These are phyloP conservation scores for Sarocladiaceae sp. DNA, from an alignment of 2,329 filamentous ascomycete genomes.

Conservation along the genomic window DNA sequence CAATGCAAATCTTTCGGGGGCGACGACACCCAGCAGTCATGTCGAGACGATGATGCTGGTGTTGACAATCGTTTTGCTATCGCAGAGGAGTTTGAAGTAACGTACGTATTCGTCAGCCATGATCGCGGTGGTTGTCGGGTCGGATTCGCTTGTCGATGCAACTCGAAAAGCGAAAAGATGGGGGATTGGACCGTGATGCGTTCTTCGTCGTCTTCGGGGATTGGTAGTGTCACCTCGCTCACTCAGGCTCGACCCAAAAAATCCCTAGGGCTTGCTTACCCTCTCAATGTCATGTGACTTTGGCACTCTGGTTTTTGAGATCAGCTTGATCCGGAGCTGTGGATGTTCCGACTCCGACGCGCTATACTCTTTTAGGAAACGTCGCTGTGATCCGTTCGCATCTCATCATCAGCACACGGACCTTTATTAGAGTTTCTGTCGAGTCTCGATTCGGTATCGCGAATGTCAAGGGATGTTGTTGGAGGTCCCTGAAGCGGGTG, in stretches of 20 bases:
- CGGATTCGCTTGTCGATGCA: conserved; percentile 41
- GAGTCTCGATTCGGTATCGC: conserved; percentile 3
- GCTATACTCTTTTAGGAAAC: not conserved
- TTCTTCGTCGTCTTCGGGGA: conserved; percentile 6
- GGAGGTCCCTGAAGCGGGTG: no score
- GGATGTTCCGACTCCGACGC: no score
- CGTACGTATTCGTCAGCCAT: conserved; percentile 94
- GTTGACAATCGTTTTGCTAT: not conserved
- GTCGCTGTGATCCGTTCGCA: not conserved
- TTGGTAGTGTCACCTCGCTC: conserved; percentile 4
- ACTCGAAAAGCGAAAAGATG: conserved; percentile 39
- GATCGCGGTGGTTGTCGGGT: conserved; percentile 43
- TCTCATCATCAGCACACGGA: not conserved
- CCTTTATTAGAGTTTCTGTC: conserved; percentile 1
- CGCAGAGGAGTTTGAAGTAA: conserved; percentile 25
- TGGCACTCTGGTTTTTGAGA: no score
- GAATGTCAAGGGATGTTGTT: no score
- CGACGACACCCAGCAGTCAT: conserved; percentile 4
- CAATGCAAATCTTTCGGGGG: conserved; percentile 4
- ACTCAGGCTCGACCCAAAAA: not conserved
- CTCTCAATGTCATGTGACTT: not conserved
- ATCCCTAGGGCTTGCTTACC: conserved; percentile 6
- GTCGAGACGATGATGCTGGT: conserved; percentile 24
- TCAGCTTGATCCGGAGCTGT: no score
- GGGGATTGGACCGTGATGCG: conserved; percentile 19